A percentile compares a stretch with the other conserved stretches of the same genome.
Conservation (phyloP, 2,329 filamentous ascomycete species). For the Lachnellula willkommii region DNA sequence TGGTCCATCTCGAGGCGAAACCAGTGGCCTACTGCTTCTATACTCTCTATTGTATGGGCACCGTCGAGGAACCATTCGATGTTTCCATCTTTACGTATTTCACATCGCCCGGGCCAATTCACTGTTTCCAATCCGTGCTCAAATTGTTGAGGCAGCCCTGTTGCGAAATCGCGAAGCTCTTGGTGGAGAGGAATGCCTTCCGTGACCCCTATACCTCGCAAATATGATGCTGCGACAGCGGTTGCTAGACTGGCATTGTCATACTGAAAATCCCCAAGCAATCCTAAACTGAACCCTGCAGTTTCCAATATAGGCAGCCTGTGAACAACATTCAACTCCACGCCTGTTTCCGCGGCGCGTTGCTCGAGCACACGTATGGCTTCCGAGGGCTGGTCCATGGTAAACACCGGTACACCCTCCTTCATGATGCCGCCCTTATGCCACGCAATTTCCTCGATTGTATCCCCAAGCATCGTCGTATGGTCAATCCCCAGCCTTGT, state of each 20-base stretch:
- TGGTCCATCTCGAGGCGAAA: constrained; percentile 50
- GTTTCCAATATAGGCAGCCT: constrained; percentile 37
- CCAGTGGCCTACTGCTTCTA: constrained; percentile 75
- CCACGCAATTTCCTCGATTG: constrained; percentile 80
- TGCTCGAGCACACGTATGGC: constrained; percentile 55
- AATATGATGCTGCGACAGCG: constrained; percentile 46
- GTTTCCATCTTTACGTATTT: constrained; percentile 48
- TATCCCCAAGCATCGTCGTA: constrained; percentile 70
- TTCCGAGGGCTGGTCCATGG: constrained; percentile 49
- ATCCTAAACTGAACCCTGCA: constrained; percentile 39
- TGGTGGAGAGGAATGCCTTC: not conserved
- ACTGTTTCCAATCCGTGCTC: constrained; percentile 64
- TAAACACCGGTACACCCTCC: constrained; percentile 55
- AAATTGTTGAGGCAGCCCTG: not conserved
- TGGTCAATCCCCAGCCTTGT: constrained; percentile 84
- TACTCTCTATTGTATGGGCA: constrained; percentile 85
- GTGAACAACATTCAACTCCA: constrained; percentile 20
- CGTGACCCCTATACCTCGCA: constrained; percentile 36
- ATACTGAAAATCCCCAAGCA: constrained; percentile 51
- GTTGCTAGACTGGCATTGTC: constrained; percentile 55
- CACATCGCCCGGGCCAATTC: constrained; percentile 73
- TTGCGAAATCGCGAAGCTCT: not conserved
- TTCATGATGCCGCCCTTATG: constrained; percentile 90
- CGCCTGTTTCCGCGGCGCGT: constrained; percentile 44
- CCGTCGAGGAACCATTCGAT: constrained; percentile 89